These are phyloP conservation scores for Arctium lappa DNA, from an alignment of 129 eudicot species.

Conservation along the genomic window DNA sequence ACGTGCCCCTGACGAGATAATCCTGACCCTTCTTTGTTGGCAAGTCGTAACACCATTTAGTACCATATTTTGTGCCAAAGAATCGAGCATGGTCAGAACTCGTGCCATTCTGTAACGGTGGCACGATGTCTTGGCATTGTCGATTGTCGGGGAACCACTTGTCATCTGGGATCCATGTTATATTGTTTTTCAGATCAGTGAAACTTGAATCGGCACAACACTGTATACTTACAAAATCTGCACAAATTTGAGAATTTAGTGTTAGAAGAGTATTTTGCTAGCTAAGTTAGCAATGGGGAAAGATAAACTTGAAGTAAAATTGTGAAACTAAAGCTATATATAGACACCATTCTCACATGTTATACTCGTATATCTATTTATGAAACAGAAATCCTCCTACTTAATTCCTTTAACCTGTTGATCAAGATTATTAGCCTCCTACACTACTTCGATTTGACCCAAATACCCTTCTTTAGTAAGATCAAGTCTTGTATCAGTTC, in stretches of 20 bases:
- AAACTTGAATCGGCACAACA: slow-evolving; percentile 48
- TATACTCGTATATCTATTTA: not conserved
- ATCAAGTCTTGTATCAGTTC: slow-evolving; percentile 5
- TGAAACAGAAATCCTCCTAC: not conserved
- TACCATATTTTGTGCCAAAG: slow-evolving; percentile 36
- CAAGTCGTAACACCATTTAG: slow-evolving; percentile 62
- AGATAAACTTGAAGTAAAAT: not conserved
- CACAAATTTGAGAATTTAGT: slow-evolving; percentile 1
- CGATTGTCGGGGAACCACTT: slow-evolving; percentile 44
- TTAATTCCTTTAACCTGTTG: slow-evolving; percentile 11
- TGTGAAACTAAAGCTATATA: not conserved
- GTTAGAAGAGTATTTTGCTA: not conserved
- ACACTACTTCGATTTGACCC: slow-evolving; percentile 3
- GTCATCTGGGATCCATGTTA: slow-evolving; percentile 51
- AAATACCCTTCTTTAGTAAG: slow-evolving; percentile 11
- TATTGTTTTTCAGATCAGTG: slow-evolving; percentile 43
- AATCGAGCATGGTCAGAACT: slow-evolving; percentile 33
- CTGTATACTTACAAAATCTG: slow-evolving; percentile 54
- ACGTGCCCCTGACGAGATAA: slow-evolving; percentile 60
- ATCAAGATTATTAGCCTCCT: slow-evolving; percentile 18
- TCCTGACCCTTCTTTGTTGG: slow-evolving; percentile 40
- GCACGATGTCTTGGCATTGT: slow-evolving; percentile 39
- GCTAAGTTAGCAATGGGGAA: not conserved
- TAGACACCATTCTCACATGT: not conserved
- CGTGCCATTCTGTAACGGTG: slow-evolving; percentile 22